Evolutionary conservation across 1,139 yeast genomes (phyloP).

Genomic region (Taphrina communis): DNA sequence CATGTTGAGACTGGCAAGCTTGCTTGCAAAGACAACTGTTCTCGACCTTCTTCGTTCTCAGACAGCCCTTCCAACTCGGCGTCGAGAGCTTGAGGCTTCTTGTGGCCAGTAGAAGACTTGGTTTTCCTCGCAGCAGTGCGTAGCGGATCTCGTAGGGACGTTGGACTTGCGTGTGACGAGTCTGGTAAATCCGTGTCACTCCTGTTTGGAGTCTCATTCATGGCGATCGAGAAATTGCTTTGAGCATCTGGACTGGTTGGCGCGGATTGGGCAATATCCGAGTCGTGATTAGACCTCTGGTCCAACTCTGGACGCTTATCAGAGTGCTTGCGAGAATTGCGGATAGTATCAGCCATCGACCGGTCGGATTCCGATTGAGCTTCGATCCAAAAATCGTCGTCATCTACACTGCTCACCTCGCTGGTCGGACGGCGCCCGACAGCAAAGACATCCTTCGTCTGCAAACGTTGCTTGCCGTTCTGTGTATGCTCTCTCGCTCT

Average conservation of each 20-base stretch:
- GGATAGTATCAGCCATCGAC: background rate
- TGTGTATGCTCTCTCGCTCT: background rate
- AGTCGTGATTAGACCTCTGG: background rate
- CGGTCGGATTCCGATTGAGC: background rate
- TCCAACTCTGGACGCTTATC: background rate
- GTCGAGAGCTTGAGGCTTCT: slow-evolving; percentile 1
- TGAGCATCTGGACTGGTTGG: background rate
- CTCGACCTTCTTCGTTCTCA: background rate
- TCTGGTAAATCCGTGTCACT: background rate
- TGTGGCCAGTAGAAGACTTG: background rate
- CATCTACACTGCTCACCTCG: slow-evolving; percentile 43
- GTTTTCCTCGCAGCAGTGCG: background rate
- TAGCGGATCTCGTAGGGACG: background rate
- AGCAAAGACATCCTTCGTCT: background rate
- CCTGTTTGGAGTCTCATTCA: no score
- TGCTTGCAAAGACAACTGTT: background rate
- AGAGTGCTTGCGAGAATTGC: background rate
- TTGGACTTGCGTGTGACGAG: background rate
- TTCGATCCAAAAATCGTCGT: slow-evolving; percentile 17
- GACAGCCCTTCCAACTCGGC: slow-evolving; percentile 10
- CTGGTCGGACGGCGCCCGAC: slow-evolving; percentile 11
- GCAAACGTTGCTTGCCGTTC: slow-evolving; percentile 2
- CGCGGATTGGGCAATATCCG: background rate
- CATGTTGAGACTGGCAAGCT: background rate
- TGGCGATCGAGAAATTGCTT: background rate